phyloP scores from a whole-genome alignment of 345 rosid genomes.

The Corchorus capsularis region DNA sequence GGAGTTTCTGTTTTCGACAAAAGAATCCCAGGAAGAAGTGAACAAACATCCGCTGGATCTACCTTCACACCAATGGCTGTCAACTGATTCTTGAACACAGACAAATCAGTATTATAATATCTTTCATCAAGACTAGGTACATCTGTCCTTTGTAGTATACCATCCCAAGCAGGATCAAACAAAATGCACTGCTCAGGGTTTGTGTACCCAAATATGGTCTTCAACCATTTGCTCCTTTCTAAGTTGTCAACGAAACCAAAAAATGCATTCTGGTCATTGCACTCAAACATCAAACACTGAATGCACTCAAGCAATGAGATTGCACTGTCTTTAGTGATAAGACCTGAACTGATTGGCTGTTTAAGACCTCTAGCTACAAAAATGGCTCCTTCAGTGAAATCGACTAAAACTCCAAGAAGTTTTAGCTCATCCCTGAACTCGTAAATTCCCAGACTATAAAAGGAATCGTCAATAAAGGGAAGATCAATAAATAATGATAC shows the following conservation, averaged over 20 bases:
- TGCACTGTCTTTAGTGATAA: not conserved
- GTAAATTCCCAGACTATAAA: not conserved
- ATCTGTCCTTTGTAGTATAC: not conserved
- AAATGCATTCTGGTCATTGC: not conserved
- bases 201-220: not conserved
- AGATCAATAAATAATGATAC: not conserved
- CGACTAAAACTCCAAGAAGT: not conserved
- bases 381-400: not conserved
- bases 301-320: not conserved
- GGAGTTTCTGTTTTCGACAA: not conserved
- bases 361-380: slow-evolving; percentile 4
- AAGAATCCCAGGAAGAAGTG: not conserved
- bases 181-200: slow-evolving; percentile 4
- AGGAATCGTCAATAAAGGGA: not conserved
- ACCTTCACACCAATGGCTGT: slow-evolving; percentile 2
- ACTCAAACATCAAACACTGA: not conserved
- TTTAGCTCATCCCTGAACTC: not conserved
- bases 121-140: not conserved
- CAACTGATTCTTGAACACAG: not conserved
- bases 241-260: not conserved
- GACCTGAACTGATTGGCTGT: not conserved
- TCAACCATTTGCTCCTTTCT: slow-evolving; percentile 5
- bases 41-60: slow-evolving; percentile 1
- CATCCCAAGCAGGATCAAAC: slow-evolving; percentile 1
- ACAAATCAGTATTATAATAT: not conserved